Conservation (phyloP, 331 rosid genomes). For the Dryas integrifolia region DNA sequence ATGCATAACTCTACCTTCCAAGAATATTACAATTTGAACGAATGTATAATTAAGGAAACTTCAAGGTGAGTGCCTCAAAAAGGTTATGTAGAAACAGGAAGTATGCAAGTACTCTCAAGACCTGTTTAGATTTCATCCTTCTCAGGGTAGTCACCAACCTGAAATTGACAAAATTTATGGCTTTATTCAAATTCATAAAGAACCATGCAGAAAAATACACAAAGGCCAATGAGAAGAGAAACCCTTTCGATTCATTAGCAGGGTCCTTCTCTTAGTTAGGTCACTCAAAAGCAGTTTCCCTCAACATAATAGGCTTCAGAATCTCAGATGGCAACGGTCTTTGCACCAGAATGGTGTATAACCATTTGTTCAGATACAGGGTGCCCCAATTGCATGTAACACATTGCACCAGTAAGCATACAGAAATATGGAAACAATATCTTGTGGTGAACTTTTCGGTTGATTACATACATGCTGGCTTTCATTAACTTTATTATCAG, state of each 20-base stretch:
- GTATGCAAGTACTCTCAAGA: background rate
- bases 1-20: background rate
- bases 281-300: background rate
- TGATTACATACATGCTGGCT: no score
- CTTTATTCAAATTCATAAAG: slow-evolving; percentile 7
- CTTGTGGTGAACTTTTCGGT: no score
- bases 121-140: slow-evolving; percentile 69
- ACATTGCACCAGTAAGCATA: no score
- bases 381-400: no score
- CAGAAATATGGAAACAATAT: no score
- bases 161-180: slow-evolving; percentile 16
- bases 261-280: background rate
- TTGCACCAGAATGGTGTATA: background rate
- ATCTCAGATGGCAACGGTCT: background rate
- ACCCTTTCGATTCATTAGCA: background rate
- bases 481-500: no score
- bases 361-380: background rate
- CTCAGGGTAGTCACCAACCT: slow-evolving; percentile 93
- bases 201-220: background rate
- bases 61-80: background rate
- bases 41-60: background rate
- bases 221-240: background rate
- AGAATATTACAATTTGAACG: background rate
- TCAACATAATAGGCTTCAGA: background rate
- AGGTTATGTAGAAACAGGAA: background rate